Evolutionary conservation across 176 grass and related monocot species (phyloP), one percentile per base, ranked within the genome.

Genomic region (Chrysopogon serrulatus): DNA sequence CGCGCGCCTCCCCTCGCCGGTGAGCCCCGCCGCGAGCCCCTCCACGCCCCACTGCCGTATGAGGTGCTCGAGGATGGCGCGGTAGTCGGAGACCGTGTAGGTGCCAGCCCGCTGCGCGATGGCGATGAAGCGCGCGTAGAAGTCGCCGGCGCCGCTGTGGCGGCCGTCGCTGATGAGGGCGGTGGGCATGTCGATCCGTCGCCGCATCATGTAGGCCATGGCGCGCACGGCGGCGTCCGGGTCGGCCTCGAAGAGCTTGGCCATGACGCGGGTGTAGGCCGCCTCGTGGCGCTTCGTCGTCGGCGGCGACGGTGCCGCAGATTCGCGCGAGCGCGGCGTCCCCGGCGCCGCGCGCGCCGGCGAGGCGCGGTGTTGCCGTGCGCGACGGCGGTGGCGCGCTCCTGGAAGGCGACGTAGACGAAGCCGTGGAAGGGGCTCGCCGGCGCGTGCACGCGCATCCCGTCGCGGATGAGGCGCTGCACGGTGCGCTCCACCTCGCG

Each of bases 271-370:
- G 1, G 35, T 51, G 73, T 93, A 97, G 0, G 91, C 94, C 2
- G 59, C 82, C 89, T 97, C 94, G 75, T 97, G 91, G 2, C 91
- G 94, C 88, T 93, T 97, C 88, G n/a, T 97, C 94, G 77, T 93
- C 91, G 19, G 87, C 87, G 4, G 91, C 94, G n/a, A 91, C 79
- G 32, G 89, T 79, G 71, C 94, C 91, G 57, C 94, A 97, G 45
- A 87, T 49, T 23, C 89, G 89, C 10, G 91, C 91, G 8, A 97
- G 91, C 24, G 65, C 23, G 3, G 9, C 5, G 64, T 97, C 77
- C 28, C 76, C 78, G 1, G 62, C 91, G 1, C 94, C 94, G 24
- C 73, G 43, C n/a, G 36, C 45, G 18, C 71, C n/a, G 16, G 77
- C 94, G 65, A 82, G 82, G 23, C 87, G 87, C 61, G 87, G 76